Percentiles rank a stretch among this genome's conserved stretches.
phyloP scores from a whole-genome alignment of 495 filamentous ascomycete genomes.

The Aspergillus hancockii region DNA sequence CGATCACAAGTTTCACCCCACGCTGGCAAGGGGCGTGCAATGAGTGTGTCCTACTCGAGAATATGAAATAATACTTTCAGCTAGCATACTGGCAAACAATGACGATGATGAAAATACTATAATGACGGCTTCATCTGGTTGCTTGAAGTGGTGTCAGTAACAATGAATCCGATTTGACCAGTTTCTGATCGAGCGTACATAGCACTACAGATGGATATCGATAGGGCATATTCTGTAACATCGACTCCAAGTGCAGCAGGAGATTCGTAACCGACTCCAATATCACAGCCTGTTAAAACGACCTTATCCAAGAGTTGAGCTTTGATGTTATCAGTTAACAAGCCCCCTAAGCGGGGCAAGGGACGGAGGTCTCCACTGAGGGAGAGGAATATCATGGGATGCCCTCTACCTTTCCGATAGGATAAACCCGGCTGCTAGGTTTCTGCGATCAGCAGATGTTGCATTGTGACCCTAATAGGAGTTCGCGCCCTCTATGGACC shows the following conservation, averaged over 20 bases:
- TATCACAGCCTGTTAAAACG: not conserved
- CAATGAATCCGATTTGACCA: not conserved
- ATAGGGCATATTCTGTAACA: not conserved
- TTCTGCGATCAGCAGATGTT: conserved; percentile 22
- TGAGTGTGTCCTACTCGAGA: not conserved
- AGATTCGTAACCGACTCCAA: not conserved
- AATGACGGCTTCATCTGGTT: not conserved
- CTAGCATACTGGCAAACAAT: no score
- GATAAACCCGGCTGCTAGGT: conserved; percentile 18
- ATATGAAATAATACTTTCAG: no score
- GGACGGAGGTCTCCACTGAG: conserved; percentile 11
- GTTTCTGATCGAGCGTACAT: not conserved
- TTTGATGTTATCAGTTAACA: conserved; percentile 10
- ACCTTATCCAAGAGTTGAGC: not conserved
- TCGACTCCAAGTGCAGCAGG: not conserved
- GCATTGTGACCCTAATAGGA: conserved; percentile 19
- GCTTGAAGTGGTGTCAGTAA: not conserved
- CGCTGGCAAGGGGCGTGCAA: conserved; percentile 7
- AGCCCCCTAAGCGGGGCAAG: conserved; percentile 7
- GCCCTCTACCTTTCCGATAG: conserved; percentile 21
- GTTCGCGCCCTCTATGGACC: conserved; percentile 9
- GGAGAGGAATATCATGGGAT: conserved; percentile 21
- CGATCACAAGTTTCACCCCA: conserved; percentile 22
- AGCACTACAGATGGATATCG: not conserved
- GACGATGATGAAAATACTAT: no score